Conservation (phyloP, 345 rosid species). For the Citrus glauca region DNA sequence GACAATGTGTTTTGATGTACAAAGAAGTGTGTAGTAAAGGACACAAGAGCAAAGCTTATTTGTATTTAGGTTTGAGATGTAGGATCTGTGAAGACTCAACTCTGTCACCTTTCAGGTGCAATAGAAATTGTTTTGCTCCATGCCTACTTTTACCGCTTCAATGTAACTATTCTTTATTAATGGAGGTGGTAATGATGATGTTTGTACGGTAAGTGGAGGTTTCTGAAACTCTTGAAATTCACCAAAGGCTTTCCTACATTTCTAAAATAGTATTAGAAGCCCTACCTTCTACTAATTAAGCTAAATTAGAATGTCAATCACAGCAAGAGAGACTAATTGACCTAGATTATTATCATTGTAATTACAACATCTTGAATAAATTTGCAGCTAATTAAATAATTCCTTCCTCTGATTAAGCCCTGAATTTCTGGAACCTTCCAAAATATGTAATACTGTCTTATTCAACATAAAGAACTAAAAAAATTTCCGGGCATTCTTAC, state of each 20-base stretch:
- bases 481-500: too few relatives aligned
- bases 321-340: too few relatives aligned
- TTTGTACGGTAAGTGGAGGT: not conserved
- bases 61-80: not conserved
- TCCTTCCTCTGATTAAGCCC: too few relatives aligned
- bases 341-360: too few relatives aligned
- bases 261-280: not conserved
- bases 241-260: not conserved
- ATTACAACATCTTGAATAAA: too few relatives aligned
- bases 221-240: not conserved
- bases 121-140: not conserved
- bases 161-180: not conserved
- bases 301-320: too few relatives aligned
- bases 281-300: not conserved
- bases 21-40: not conserved
- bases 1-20: slow-evolving; percentile 5
- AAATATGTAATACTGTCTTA: too few relatives aligned
- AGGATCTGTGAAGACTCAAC: not conserved
- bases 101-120: not conserved
- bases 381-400: too few relatives aligned
- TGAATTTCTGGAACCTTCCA: too few relatives aligned
- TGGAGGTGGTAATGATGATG: not conserved
- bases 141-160: not conserved
- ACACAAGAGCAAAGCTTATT: not conserved
- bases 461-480: too few relatives aligned